Percentiles rank a stretch among this genome's conserved stretches.
phyloP scores from a whole-genome alignment of 805 yeast species.

The Monosporozyma yasuniensis region DNA sequence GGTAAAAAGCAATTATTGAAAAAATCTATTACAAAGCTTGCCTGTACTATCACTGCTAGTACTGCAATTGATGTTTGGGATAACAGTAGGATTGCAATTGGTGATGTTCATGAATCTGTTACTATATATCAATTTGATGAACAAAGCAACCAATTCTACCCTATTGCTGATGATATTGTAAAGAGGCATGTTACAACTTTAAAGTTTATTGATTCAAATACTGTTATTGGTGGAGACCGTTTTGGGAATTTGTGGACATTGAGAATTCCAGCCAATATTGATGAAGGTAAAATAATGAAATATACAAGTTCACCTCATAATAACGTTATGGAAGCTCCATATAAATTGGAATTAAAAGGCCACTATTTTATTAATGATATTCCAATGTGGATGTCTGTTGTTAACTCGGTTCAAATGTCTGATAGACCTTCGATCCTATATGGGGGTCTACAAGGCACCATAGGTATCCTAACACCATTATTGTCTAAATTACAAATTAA shows the following conservation, averaged over 20 bases:
- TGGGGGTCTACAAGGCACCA: slow-evolving; percentile 71
- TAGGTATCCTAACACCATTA: slow-evolving; percentile 69
- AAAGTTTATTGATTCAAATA: slow-evolving; percentile 58
- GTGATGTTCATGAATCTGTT: slow-evolving; percentile 64
- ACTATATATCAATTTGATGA: slow-evolving; percentile 47
- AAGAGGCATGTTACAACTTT: slow-evolving; percentile 59
- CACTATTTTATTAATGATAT: slow-evolving; percentile 67
- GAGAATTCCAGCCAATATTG: slow-evolving; percentile 36
- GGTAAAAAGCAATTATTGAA: slow-evolving; percentile 75
- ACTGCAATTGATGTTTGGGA: slow-evolving; percentile 42
- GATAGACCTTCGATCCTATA: slow-evolving; percentile 63
- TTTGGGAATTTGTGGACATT: slow-evolving; percentile 73
- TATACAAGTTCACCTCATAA: slow-evolving; percentile 1
- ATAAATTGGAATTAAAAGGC: slow-evolving; percentile 41
- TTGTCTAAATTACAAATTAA: slow-evolving; percentile 51
- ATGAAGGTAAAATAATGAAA: slow-evolving; percentile 30
- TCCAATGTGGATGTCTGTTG: slow-evolving; percentile 50
- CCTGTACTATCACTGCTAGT: slow-evolving; percentile 41
- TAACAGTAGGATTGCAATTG: slow-evolving; percentile 54
- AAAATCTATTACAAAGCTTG: slow-evolving; percentile 41
- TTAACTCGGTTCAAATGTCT: slow-evolving; percentile 17
- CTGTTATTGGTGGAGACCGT: slow-evolving; percentile 77
- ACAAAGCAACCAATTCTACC: slow-evolving; percentile 40
- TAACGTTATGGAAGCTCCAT: slow-evolving; percentile 31
- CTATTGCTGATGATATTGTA: slow-evolving; percentile 61